Evolutionary conservation across 2,329 filamentous ascomycete species (phyloP), one percentile per base, ranked within the genome.

Genomic region (Trichoderma sp.): DNA sequence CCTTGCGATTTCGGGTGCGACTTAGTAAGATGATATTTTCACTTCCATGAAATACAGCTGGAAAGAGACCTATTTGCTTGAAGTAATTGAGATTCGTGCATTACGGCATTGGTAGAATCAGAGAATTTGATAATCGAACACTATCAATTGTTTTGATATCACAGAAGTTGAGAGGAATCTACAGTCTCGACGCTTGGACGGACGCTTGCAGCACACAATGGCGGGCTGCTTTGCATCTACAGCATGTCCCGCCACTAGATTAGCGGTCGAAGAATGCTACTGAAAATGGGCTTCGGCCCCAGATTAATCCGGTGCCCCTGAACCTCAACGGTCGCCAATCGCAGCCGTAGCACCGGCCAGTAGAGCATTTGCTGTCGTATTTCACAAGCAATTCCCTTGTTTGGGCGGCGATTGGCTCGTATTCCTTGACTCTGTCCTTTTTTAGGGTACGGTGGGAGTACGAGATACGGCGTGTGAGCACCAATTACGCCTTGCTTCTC

Each of bases 361-460:
- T 49, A 21, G 47, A 49, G 47, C 21, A 24, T 49, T 49, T 49
- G 47, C 47, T 24, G 27, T 55, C 52, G 52, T 56, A 56, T 56
- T 33, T 56, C 53, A 56, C 53, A 33, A 33, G 29, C 27, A 56
- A 56, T 33, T 71, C 70, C 70, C 69, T 65, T 71, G 63, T 57
- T 66, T 66, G 55, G 40, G 53, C 35, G 40, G 55, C 43, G 21
- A 57, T 56, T 59, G 16, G 57, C 35, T 68, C 66, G 66, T 68
- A 68, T 62, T 63, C 33, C 49, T 59, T 35, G 16, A 53, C 43
- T 53, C 57, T 61, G 47, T 62, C 52, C 58, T 59, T 56, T 55
- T 68, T 43, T 43, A 43, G 29, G 49, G 53, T 56, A 21, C 31
- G 11, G 55, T 21, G 53, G 52, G 62, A 55, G 53, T 66, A 49